Percentiles rank a stretch among this genome's conserved stretches.
Conservation (phyloP, 164 flowering plant genomes). For the Vitis vinifera region ASM3070453v1 NC_081814.1:17172501-17173000, state of each 20-base stretch:
- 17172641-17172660: neutral
- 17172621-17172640: conserved; percentile 30
- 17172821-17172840: conserved; percentile 22
- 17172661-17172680: neutral
- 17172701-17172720: too few relatives aligned
- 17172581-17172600: conserved; percentile 18
- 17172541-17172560: neutral
- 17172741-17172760: too few relatives aligned
- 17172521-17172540: too few relatives aligned
- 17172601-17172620: conserved; percentile 33
- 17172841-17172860: conserved; percentile 16
- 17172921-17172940: neutral
- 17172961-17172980: neutral
- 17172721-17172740: too few relatives aligned
- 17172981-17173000: conserved; percentile 12
- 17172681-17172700: neutral
- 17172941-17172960: too few relatives aligned
- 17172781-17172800: too few relatives aligned
- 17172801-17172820: conserved; percentile 9
- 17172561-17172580: conserved; percentile 24
- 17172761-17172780: too few relatives aligned
- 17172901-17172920: neutral
- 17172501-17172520: neutral
- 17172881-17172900: neutral
- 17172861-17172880: conserved; percentile 20